phyloP scores from a whole-genome alignment of 1,284 basidiomycete genomes.

The Puccinia novopanici region DNA sequence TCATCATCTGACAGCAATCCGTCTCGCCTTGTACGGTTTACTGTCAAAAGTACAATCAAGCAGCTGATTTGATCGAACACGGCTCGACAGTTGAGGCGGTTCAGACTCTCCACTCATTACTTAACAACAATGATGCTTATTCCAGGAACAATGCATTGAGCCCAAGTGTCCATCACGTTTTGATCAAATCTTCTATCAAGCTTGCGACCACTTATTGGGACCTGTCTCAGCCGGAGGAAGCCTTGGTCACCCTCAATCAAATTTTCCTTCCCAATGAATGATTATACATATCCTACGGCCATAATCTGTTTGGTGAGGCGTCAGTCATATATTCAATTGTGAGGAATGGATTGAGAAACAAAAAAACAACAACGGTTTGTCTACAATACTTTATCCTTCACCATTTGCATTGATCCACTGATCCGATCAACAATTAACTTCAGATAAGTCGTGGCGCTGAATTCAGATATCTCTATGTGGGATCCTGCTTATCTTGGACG shows the following conservation, averaged over 20 bases:
- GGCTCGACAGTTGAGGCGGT: background rate
- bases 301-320: background rate
- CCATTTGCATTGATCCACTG: background rate
- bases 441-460: background rate
- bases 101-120: background rate
- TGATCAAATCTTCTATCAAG: background rate
- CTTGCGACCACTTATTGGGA: background rate
- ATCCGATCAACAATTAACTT: background rate
- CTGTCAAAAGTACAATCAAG: too few species aligned
- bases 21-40: too few species aligned
- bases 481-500: background rate
- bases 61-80: background rate
- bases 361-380: background rate
- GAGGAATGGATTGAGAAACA: background rate
- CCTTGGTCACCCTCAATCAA: background rate
- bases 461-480: background rate
- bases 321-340: background rate
- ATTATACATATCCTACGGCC: background rate
- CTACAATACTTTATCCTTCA: background rate
- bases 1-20: too few species aligned
- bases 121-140: background rate
- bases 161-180: background rate
- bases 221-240: background rate
- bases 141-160: background rate
- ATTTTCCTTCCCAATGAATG: background rate